These are phyloP conservation scores for Flaveria ramosissima DNA, from an alignment of 129 eudicot species.

Conservation along the genomic window DNA sequence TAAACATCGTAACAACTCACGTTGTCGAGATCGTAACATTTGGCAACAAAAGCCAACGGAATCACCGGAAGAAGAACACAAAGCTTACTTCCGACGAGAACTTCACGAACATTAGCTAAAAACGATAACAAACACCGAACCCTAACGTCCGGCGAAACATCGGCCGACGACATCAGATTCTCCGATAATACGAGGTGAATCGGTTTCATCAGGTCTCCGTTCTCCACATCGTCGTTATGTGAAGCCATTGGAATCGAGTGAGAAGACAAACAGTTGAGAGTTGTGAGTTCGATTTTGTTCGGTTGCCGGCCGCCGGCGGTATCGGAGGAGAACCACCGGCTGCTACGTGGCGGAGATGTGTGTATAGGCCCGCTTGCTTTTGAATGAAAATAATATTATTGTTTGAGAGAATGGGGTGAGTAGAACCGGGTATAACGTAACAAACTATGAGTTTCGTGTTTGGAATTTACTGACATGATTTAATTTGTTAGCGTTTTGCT, in stretches of 20 bases:
- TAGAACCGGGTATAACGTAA: too few relatives aligned
- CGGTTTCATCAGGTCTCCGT: not conserved
- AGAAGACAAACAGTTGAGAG: not conserved
- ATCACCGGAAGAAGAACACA: constrained; percentile 1
- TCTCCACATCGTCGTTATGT: not conserved
- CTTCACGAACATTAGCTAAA: not conserved
- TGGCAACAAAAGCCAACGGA: not conserved
- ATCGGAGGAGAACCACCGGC: not conserved
- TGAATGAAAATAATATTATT: too few relatives aligned
- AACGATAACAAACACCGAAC: not conserved
- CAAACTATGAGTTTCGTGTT: too few relatives aligned
- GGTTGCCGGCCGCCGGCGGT: not conserved
- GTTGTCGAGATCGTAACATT: not conserved
- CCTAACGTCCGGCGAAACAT: too few relatives aligned
- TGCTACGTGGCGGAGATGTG: too few relatives aligned
- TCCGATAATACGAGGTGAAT: not conserved
- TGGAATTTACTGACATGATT: too few relatives aligned
- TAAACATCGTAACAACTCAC: not conserved
- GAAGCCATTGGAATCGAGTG: not conserved
- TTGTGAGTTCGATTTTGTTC: not conserved
- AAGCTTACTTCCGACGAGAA: not conserved
- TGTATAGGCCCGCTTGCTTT: too few relatives aligned
- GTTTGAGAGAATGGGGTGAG: too few relatives aligned
- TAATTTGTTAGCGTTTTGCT: too few relatives aligned
- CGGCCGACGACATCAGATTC: not conserved